These are phyloP conservation scores for Raphanus sativus DNA, from an alignment of 345 rosid genomes.

Conservation along the genomic window DNA sequence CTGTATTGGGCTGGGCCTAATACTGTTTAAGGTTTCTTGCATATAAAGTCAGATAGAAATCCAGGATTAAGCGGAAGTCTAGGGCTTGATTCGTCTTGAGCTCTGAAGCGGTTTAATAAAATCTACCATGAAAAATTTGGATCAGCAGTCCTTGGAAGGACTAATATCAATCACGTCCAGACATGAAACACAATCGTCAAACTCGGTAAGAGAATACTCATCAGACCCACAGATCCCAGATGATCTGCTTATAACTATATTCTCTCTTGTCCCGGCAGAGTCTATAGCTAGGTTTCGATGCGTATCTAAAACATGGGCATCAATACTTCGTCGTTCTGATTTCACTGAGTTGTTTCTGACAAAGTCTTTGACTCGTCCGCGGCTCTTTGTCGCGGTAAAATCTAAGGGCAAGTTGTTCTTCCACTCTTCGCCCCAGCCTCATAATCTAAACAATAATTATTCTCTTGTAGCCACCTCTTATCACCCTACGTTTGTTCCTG, in stretches of 20 bases:
- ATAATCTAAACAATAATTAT: neutral
- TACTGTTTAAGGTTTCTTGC: too few relatives aligned
- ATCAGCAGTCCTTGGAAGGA: too few relatives aligned
- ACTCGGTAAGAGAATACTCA: neutral
- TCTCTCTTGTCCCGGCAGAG: neutral
- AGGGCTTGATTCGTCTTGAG: too few relatives aligned
- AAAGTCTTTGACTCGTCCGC: neutral
- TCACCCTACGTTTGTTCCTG: neutral
- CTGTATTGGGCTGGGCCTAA: too few relatives aligned
- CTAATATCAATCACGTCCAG: too few relatives aligned
- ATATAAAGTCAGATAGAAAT: too few relatives aligned
- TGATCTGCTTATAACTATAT: neutral
- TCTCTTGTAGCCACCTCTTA: neutral
- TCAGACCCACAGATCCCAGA: neutral
- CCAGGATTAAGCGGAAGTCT: too few relatives aligned
- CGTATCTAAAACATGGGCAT: neutral
- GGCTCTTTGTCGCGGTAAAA: neutral
- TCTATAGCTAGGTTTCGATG: neutral
- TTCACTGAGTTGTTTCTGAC: neutral
- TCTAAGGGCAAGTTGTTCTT: neutral
- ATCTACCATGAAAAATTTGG: too few relatives aligned
- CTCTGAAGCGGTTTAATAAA: too few relatives aligned
- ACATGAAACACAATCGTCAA: neutral
- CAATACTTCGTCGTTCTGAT: neutral
- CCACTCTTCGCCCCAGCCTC: slow-evolving; percentile 5